These are phyloP conservation scores for Hortiboletus campestris DNA, from an alignment of 768 basidiomycete genomes.

Conservation along the genomic window DNA sequence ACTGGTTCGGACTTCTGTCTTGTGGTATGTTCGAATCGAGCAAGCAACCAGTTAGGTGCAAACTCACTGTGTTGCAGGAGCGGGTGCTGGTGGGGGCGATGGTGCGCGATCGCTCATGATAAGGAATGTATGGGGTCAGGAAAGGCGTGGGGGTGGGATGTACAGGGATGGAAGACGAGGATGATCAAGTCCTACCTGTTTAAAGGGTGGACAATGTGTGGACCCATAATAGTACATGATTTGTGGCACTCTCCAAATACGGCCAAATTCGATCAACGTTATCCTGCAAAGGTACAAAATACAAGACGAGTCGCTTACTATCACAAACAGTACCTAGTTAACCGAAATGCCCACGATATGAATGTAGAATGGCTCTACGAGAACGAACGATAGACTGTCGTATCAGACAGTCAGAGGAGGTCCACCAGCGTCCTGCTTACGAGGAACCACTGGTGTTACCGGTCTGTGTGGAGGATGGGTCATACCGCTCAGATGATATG, in stretches of 20 bases:
- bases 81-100: not conserved
- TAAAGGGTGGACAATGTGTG: not conserved
- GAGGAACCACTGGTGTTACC: conserved; percentile 8
- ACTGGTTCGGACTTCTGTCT: conserved; percentile 11
- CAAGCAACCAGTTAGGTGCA: not conserved
- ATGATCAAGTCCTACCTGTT: conserved; percentile 14
- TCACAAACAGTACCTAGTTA: not conserved
- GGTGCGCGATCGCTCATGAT: conserved; percentile 28
- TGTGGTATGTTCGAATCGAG: conserved; percentile 6
- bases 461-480: conserved; percentile 21
- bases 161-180: conserved; percentile 8
- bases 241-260: conserved; percentile 20
- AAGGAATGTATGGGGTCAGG: conserved; percentile 24
- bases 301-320: not conserved
- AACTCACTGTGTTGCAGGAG: conserved; percentile 17
- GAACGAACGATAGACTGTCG: not conserved
- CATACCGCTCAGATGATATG: conserved; percentile 35
- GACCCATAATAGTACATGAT: not conserved
- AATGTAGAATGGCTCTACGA: not conserved
- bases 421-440: conserved; percentile 4
- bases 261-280: conserved; percentile 17
- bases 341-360: not conserved
- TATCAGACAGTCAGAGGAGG: not conserved
- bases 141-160: not conserved
- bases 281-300: conserved; percentile 5